Evolutionary conservation across 768 basidiomycete genomes (phyloP).

Genomic region (Lactarius vividus): DNA sequence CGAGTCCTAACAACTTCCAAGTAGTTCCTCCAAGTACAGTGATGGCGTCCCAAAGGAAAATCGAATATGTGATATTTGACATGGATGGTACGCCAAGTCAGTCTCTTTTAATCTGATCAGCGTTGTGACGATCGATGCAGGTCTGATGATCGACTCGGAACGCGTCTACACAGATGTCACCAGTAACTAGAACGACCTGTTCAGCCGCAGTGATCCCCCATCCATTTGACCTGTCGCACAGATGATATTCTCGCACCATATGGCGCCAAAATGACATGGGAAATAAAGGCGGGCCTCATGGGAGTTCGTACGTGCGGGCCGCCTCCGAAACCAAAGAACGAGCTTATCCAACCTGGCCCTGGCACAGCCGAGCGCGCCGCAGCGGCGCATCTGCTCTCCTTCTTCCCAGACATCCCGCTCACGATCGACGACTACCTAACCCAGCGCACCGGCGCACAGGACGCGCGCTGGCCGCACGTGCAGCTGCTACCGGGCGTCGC

Average conservation of each 20-base stretch:
- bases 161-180: slow-evolving; percentile 74
- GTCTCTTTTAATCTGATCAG: background rate
- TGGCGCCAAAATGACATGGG: slow-evolving; percentile 82
- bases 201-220: background rate
- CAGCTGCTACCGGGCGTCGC: slow-evolving; percentile 69
- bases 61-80: slow-evolving; percentile 37
- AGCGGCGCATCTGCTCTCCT: slow-evolving; percentile 66
- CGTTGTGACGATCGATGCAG: slow-evolving; percentile 36
- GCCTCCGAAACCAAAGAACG: background rate
- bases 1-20: no score
- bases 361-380: slow-evolving; percentile 60
- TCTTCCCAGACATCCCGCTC: slow-evolving; percentile 71
- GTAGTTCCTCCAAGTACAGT: background rate
- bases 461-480: slow-evolving; percentile 65
- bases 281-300: slow-evolving; percentile 87
- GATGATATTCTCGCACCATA: slow-evolving; percentile 71
- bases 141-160: slow-evolving; percentile 76
- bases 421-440: slow-evolving; percentile 56
- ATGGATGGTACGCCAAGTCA: slow-evolving; percentile 33
- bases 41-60: background rate
- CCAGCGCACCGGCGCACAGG: slow-evolving; percentile 57
- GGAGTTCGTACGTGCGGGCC: slow-evolving; percentile 61
- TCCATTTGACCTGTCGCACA: slow-evolving; percentile 32
- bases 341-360: background rate
- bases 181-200: slow-evolving; percentile 45